phyloP scores from a whole-genome alignment of 1,139 yeast species.

The Pichia sp. region DNA sequence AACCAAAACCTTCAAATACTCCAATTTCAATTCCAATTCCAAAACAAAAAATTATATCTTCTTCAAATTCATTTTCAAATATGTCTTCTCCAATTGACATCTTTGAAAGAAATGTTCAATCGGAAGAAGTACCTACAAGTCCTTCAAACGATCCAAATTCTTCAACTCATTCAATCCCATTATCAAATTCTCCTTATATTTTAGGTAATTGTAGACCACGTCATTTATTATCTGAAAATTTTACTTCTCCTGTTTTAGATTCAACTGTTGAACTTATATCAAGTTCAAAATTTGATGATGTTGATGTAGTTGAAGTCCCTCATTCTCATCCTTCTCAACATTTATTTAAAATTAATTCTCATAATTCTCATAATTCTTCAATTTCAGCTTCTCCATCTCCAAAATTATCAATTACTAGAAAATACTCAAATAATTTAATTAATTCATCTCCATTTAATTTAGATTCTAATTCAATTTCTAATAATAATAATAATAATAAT shows the following conservation, averaged over 20 bases:
- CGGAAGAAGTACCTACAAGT: slow-evolving; percentile 1
- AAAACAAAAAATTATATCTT: background rate
- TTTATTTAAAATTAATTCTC: slow-evolving; percentile 7
- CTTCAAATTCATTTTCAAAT: background rate
- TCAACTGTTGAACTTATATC: slow-evolving; percentile 30
- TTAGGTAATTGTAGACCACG: slow-evolving; percentile 11
- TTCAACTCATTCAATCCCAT: background rate
- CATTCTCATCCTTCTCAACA: slow-evolving; percentile 15
- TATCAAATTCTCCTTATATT: background rate
- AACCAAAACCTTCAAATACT: background rate
- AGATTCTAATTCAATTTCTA: background rate
- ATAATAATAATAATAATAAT: background rate
- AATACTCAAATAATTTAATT: too few species aligned
- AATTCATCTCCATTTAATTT: too few species aligned
- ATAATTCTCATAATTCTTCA: background rate
- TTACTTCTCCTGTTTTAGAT: slow-evolving; percentile 30
- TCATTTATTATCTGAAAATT: slow-evolving; percentile 26
- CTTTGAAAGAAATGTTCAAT: slow-evolving; percentile 16
- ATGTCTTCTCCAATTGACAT: slow-evolving; percentile 9
- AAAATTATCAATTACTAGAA: slow-evolving; percentile 6
- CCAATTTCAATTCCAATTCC: background rate
- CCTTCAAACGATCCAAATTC: slow-evolving; percentile 1
- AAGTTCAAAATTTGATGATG: slow-evolving; percentile 16
- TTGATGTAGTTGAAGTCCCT: slow-evolving; percentile 28
- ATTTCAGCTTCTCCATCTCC: slow-evolving; percentile 9